Evolutionary conservation across 345 rosid genomes (phyloP), one percentile per base, ranked within the genome.

Genomic region (Tarenaya hassleriana): DNA sequence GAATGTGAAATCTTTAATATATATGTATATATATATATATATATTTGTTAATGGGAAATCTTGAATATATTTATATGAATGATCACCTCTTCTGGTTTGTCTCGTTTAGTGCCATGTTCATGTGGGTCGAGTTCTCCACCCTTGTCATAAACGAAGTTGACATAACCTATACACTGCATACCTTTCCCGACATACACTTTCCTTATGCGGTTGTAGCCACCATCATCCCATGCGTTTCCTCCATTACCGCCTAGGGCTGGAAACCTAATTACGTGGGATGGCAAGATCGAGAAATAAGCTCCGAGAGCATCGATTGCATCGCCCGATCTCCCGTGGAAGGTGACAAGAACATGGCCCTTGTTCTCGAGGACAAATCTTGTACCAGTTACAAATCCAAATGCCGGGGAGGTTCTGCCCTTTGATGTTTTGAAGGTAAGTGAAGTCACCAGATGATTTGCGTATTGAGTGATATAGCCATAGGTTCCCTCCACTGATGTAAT

Each of bases 371-470:
- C 47, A 7, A 54, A 54, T 21, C 3, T 16, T 0, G 10, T 7
- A 24, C 29, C 29, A 24, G 5, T 5, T 2, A 5, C 29, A 24
- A 27, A 39, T 5, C 58, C 58, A 33, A 41, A 54, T 15, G 21
- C 27, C 5, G 35, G 47, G 20, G 58, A 54, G 10, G 16, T 31
- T 41, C 38, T 29, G 6, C 47, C 47, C 15, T 2, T 8, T 0
- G 58, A 54, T 54, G 58, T 54, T 16, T 41, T 54, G 27, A 54
- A 54, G 37, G 40, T 47, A 21, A 54, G 58, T 14, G 34, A 20
- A 10, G 58, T 54, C 3, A 54, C 29, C 3, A 10, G 3, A 1
- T 15, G n/a, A 2, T 5, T 18, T 3, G 29, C 10, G 1, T 3
- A 0, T n/a, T 19, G 35, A 13, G 5, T 1, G 10, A 45, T 45